Percentiles rank a stretch among this genome's conserved stretches.
Conservation (phyloP, 148 eudicot genomes). For the Silene uniflora region DNA sequence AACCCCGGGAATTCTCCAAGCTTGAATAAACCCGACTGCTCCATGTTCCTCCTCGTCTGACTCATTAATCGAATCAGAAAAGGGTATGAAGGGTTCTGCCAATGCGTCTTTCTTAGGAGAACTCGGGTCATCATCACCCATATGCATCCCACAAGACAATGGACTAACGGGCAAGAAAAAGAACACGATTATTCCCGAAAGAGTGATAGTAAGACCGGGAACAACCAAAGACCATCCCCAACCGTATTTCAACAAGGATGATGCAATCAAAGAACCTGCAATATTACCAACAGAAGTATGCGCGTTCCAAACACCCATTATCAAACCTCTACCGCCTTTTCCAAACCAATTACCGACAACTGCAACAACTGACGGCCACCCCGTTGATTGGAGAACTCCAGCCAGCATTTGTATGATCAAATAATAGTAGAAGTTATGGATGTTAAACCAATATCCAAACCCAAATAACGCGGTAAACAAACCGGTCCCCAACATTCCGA, state of each 20-base stretch:
- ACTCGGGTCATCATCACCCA: conserved; percentile 40
- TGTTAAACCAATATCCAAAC: conserved; percentile 71
- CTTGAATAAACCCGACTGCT: conserved; percentile 69
- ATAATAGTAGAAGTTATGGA: conserved; percentile 72
- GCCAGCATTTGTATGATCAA: conserved; percentile 78
- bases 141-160: conserved; percentile 55
- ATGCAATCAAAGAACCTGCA: conserved; percentile 74
- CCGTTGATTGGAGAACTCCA: conserved; percentile 86
- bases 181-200: conserved; percentile 55
- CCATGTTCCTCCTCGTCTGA: conserved; percentile 23
- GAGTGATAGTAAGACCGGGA: conserved; percentile 56
- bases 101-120: conserved; percentile 41
- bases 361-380: conserved; percentile 98
- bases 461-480: conserved; percentile 77
- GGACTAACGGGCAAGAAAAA: conserved; percentile 71
- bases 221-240: conserved; percentile 97
- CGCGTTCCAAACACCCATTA: conserved; percentile 95
- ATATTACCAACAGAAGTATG: conserved; percentile 92
- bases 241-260: conserved; percentile 67
- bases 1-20: conserved; percentile 94
- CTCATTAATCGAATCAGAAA: conserved; percentile 8
- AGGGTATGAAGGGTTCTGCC: conserved; percentile 39
- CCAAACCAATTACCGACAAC: conserved; percentile 97
- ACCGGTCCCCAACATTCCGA: conserved; percentile 95
- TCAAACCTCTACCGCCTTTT: conserved; percentile 73